phyloP scores from a whole-genome alignment of 2,329 filamentous ascomycete species.

The Apiospora saccharicola region DNA sequence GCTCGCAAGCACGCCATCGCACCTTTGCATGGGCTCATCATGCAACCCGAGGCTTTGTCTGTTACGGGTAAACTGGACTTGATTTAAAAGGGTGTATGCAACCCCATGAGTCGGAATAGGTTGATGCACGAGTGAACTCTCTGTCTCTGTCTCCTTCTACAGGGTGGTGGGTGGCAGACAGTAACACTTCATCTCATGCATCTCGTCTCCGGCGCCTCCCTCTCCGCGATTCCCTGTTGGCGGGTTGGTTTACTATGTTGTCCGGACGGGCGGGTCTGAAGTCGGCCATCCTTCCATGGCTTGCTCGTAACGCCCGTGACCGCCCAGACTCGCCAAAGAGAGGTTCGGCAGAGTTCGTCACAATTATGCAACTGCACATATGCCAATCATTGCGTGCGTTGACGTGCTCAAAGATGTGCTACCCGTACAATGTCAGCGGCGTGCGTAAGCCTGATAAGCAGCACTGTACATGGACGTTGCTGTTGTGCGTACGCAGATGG shows the following conservation, averaged over 20 bases:
- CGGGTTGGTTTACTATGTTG: background rate
- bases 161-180: background rate
- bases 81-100: slow-evolving; percentile 10
- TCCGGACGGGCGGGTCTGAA: background rate
- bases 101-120: slow-evolving; percentile 1
- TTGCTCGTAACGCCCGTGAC: background rate
- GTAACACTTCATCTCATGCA: background rate
- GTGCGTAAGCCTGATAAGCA: slow-evolving; percentile 8
- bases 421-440: background rate
- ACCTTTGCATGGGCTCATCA: slow-evolving; percentile 15
- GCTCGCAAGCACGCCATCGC: slow-evolving; percentile 14
- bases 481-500: background rate
- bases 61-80: slow-evolving; percentile 1
- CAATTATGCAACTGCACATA: background rate
- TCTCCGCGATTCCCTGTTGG: background rate
- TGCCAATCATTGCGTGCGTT: slow-evolving; percentile 13
- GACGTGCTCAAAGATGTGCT: slow-evolving; percentile 13
- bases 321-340: background rate
- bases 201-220: background rate
- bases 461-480: background rate
- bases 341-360: background rate
- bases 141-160: background rate
- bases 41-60: background rate
- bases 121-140: slow-evolving; percentile 10
- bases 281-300: background rate